Base-by-base conservation (phyloP, 2,329 filamentous ascomycete species). In the Curvularia verruculosa region DNA sequence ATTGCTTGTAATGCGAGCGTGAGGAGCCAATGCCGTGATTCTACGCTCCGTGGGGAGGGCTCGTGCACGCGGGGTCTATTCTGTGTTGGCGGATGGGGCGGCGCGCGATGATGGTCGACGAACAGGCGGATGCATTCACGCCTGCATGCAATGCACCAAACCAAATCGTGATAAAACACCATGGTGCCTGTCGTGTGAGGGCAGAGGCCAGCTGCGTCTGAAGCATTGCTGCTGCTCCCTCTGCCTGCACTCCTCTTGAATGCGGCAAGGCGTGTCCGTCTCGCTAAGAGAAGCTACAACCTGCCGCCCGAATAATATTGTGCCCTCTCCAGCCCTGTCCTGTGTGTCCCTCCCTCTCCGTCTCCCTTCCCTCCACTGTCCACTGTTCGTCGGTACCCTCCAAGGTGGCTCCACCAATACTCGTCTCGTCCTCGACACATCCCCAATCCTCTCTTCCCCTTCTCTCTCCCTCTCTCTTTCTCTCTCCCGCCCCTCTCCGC, bases 231-330 rank as follows among this genome's bases (percentile, higher is more conserved):
- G 58, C 59, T 56, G 49, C 52, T 59, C 41, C 47, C 52, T 37
- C 46, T 36, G 44, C 36, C 49, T 58, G 62, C 65, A 61, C 63
- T 63, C 62, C 58, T 44, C 57, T 31, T 63, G 49, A 60, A 67
- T 65, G 54, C 65, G 66, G 66, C 65, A 70, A 70, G 68, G 65
- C 62, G 62, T 60, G 65, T 59, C 63, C 43, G 61, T 55, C 68
- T 73, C 71, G 71, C 71, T 74, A 74, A 72, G 64, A 54, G 46
- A 54, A 65, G 59, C 59, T 65, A 63, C 61, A 60, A 61, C 59
- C 60, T 62, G 39, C 60, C 59, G 55, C 50, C 67, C 65, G 62
- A 67, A 66, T 69, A 65, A 66, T 60, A 40, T 34, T 34, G 51
- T 45, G 31, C 36, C n/a, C n/a, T n/a, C n/a, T 41, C 37, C 50